Evolutionary conservation across 163 green algal species (phyloP), one percentile per base, ranked within the genome.

Genomic region (Scenedesmus sp.): DNA sequence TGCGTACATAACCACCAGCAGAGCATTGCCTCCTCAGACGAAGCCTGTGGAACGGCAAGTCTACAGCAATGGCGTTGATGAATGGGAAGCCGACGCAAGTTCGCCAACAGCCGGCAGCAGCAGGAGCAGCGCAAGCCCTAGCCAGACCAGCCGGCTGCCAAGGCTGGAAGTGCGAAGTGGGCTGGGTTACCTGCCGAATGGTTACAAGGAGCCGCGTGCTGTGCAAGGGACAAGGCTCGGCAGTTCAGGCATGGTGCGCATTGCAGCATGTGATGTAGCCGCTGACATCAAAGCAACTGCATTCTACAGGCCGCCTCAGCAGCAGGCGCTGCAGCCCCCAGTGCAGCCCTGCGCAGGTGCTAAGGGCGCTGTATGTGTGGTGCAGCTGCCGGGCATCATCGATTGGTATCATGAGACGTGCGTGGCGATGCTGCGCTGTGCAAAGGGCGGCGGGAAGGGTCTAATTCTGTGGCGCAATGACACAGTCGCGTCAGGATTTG

Each of bases 391-490:
- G 0, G 88, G 88, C 3, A 40, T 30, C 24, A 73, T 89, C 20
- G 68, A 92, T 12, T 46, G 43, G 30, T 89, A 85, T 30, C 24
- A 88, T 16, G 88, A 92, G 83, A 68, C 82, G 3, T 92, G 88
- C 59, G 4, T 81, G 15, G 88, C 88, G 15, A 81, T 92, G 81
- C 65, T 89, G 59, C 33, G 73, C 20, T 92, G 88, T 46, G 20
- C 85, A 4, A 70, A 3, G 43, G 46, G 88, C 59, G 88, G 88
- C 35, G 88, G 88, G 13, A 80, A 61, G 80, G 88, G 80, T 9
- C 46, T 92, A 3, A 35, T 89, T 1, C 22, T 88, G 20, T 92
- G 65, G 65, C 59, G 81, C 43, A 72, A 83, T 42, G 70, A 89
- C 49, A 40, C 65, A 7, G 40, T 76, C 0, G 65, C 65, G 65